Evolutionary conservation across 805 yeast genomes (phyloP).

Genomic region (Phaffomyces opuntiae): DNA sequence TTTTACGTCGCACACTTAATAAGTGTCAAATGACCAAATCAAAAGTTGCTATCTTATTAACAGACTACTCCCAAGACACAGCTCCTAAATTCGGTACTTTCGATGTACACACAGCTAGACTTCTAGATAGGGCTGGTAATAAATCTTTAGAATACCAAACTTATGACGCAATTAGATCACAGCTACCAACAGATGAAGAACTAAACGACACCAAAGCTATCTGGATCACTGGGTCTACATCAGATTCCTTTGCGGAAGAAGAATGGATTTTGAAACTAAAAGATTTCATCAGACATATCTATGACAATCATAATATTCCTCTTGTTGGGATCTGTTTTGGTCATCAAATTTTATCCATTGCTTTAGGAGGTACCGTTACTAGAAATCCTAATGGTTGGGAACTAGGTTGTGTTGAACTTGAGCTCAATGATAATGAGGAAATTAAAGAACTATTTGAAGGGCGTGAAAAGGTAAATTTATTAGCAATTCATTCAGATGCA

Average conservation of each 20-base stretch:
- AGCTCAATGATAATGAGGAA: slow-evolving; percentile 36
- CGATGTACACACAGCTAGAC: slow-evolving; percentile 38
- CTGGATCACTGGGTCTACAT: slow-evolving; percentile 47
- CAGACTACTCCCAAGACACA: slow-evolving; percentile 18
- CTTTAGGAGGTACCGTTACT: slow-evolving; percentile 53
- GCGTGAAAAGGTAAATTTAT: slow-evolving; percentile 28
- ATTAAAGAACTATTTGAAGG: slow-evolving; percentile 20
- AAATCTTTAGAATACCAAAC: slow-evolving; percentile 22
- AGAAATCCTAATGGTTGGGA: slow-evolving; percentile 69
- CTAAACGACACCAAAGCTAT: slow-evolving; percentile 30
- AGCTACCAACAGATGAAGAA: slow-evolving; percentile 22
- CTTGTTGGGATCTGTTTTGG: slow-evolving; percentile 79
- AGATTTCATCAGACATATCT: slow-evolving; percentile 24
- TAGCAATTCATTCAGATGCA: slow-evolving; percentile 56
- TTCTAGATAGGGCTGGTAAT: slow-evolving; percentile 25
- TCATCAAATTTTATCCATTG: slow-evolving; percentile 69
- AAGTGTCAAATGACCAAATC: slow-evolving; percentile 5
- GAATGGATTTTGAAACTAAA: slow-evolving; percentile 37
- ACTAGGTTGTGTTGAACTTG: slow-evolving; percentile 48
- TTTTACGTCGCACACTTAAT: not conserved
- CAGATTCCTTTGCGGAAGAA: slow-evolving; percentile 37
- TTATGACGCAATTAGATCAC: slow-evolving; percentile 30
- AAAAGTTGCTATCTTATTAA: slow-evolving; percentile 18
- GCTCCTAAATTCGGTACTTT: slow-evolving; percentile 40
- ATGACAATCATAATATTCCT: slow-evolving; percentile 26